phyloP scores from a whole-genome alignment of 805 yeast species.

The Candida takata region DNA sequence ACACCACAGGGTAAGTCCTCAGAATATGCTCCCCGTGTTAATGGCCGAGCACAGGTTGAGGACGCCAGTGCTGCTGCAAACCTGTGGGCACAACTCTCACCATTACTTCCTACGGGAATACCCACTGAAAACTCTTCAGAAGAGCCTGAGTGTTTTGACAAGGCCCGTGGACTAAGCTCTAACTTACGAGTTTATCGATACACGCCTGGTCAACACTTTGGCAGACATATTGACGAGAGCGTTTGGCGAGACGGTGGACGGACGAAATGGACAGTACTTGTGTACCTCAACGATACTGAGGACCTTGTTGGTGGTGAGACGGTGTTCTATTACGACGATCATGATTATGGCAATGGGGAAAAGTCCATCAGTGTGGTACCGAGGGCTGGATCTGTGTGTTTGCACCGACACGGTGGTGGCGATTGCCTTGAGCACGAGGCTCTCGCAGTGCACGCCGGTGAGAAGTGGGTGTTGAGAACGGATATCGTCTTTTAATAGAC shows the following conservation, averaged over 20 bases:
- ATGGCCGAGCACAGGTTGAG: constrained; percentile 40
- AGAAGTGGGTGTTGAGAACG: constrained; percentile 57
- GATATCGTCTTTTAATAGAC: constrained; percentile 37
- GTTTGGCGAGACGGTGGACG: constrained; percentile 33
- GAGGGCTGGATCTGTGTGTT: constrained; percentile 45
- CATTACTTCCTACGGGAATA: constrained; percentile 25
- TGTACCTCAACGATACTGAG: constrained; percentile 47
- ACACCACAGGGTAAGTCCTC: constrained; percentile 43
- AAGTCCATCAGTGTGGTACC: constrained; percentile 38
- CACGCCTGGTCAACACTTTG: constrained; percentile 49
- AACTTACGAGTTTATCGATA: constrained; percentile 52
- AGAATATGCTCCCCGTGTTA: constrained; percentile 50
- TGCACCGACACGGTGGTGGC: constrained; percentile 63
- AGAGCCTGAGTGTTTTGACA: constrained; percentile 29
- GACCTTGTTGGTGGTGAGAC: constrained; percentile 57
- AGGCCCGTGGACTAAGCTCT: constrained; percentile 45
- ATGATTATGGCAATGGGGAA: constrained; percentile 1
- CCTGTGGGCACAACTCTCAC: constrained; percentile 38
- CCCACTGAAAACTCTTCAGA: no score
- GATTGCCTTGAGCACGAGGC: constrained; percentile 59
- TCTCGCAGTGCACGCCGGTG: constrained; percentile 42
- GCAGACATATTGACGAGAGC: constrained; percentile 54
- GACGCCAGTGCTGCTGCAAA: constrained; percentile 32
- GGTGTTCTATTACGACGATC: constrained; percentile 36
- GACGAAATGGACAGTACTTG: constrained; percentile 54